Percentiles rank a stretch among this genome's conserved stretches.
These are phyloP conservation scores for Solanum chiquidenum DNA, from an alignment of 257 asterid species.

Conservation along the genomic window DNA sequence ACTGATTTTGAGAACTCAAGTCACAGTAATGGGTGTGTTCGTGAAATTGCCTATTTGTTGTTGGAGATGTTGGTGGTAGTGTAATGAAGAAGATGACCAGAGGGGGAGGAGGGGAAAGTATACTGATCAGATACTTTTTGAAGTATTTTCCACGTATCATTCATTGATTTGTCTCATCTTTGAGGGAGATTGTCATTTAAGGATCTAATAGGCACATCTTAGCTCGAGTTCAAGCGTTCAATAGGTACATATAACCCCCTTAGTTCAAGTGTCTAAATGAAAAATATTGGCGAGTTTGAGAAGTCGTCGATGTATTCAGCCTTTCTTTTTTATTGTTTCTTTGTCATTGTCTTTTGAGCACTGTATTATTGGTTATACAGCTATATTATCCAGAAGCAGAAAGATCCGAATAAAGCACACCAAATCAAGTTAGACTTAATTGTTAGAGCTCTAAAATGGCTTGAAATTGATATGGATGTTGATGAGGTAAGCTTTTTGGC, in stretches of 20 bases:
- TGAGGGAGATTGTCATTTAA: not conserved
- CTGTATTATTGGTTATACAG: constrained; percentile 22
- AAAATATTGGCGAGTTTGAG: not conserved
- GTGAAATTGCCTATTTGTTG: not conserved
- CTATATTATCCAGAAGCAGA: constrained; percentile 69
- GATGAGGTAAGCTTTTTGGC: constrained; percentile 57
- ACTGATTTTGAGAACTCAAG: not conserved
- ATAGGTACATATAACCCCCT: not conserved
- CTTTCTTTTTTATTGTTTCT: not conserved
- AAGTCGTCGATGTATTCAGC: not conserved
- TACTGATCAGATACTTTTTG: not conserved
- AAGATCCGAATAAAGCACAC: constrained; percentile 78
- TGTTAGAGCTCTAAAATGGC: constrained; percentile 87
- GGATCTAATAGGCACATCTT: not conserved
- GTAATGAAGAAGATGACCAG: not conserved
- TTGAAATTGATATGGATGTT: constrained; percentile 76
- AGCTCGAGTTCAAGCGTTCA: not conserved
- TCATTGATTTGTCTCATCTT: not conserved
- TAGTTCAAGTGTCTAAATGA: not conserved
- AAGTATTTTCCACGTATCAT: not conserved
- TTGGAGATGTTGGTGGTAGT: not conserved
- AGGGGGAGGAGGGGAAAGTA: not conserved
- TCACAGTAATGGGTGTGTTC: not conserved
- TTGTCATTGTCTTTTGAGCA: not conserved
- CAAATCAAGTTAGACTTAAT: constrained; percentile 83